Evolutionary conservation across 371 early-diverging fungal genomes (phyloP).

Genomic region (Mucor lusitanicus): DNA sequence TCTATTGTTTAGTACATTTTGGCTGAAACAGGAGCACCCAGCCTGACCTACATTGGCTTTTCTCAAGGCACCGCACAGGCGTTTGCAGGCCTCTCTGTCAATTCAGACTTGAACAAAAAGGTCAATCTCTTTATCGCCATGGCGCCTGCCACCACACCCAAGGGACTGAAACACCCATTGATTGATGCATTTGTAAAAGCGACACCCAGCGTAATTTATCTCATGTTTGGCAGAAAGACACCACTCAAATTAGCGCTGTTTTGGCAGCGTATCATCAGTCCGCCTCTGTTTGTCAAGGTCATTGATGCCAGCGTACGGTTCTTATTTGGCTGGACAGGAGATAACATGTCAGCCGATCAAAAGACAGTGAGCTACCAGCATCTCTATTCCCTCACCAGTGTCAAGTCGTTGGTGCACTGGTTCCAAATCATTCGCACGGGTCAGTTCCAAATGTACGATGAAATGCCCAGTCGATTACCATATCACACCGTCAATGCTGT

Average conservation of each 20-base stretch:
- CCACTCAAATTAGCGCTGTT: slow-evolving; percentile 82
- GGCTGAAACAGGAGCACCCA: slow-evolving; percentile 71
- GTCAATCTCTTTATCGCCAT: slow-evolving; percentile 88
- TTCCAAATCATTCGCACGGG: slow-evolving; percentile 94
- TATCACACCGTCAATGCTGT: slow-evolving; percentile 51
- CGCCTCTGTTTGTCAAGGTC: slow-evolving; percentile 72
- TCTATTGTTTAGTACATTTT: slow-evolving; percentile 71
- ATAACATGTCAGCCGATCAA: slow-evolving; percentile 71
- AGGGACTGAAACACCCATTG: slow-evolving; percentile 77
- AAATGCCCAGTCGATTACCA: slow-evolving; percentile 68
- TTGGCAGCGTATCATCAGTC: slow-evolving; percentile 84
- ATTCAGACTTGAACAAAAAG: slow-evolving; percentile 76
- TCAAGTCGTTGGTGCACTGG: slow-evolving; percentile 93
- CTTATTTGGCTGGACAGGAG: slow-evolving; percentile 87
- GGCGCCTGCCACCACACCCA: slow-evolving; percentile 92
- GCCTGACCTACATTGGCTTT: slow-evolving; percentile 92
- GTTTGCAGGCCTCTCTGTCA: slow-evolving; percentile 88
- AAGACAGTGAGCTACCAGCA: slow-evolving; percentile 87
- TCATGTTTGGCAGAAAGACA: slow-evolving; percentile 88
- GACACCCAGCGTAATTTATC: slow-evolving; percentile 86
- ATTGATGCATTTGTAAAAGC: slow-evolving; percentile 85
- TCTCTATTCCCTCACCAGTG: slow-evolving; percentile 87
- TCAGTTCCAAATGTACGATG: slow-evolving; percentile 93
- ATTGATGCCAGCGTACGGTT: slow-evolving; percentile 77
- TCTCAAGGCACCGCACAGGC: slow-evolving; percentile 94